A percentile compares a stretch with the other conserved stretches of the same genome.
Evolutionary conservation across 345 rosid species (phyloP).

Genomic region (Boechera divaricarpa): DNA sequence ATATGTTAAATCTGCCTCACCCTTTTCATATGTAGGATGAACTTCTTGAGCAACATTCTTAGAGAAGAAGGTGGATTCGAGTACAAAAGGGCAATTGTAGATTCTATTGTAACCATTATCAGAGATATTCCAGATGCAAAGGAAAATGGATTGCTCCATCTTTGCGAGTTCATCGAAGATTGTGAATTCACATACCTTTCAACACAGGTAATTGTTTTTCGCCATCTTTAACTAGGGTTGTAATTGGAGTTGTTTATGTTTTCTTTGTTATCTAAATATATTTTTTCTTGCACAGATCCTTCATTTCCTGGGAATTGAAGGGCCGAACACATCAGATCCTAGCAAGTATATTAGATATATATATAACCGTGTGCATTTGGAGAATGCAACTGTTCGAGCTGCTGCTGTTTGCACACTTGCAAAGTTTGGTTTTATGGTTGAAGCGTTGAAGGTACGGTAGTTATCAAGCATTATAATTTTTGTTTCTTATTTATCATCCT

Average conservation of each 20-base stretch:
- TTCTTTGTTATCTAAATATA: slow-evolving; percentile 2
- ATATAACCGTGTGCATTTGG: slow-evolving; percentile 98
- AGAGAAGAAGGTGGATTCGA: slow-evolving; percentile 99
- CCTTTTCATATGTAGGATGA: slow-evolving; percentile 72
- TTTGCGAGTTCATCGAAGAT: slow-evolving; percentile 98
- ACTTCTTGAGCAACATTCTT: slow-evolving; percentile 94
- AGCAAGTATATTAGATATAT: slow-evolving; percentile 97
- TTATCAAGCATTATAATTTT: slow-evolving; percentile 3
- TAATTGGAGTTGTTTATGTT: slow-evolving; percentile 1
- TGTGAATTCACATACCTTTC: slow-evolving; percentile 99
- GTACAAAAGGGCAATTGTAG: slow-evolving; percentile 94
- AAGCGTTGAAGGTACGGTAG: slow-evolving; percentile 75
- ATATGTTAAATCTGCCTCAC: neutral
- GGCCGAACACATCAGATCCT: slow-evolving; percentile 93
- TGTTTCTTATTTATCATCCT: neutral
- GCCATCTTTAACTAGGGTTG: neutral
- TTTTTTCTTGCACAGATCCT: slow-evolving; percentile 62
- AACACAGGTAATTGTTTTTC: slow-evolving; percentile 68
- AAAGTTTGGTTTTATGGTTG: slow-evolving; percentile 94
- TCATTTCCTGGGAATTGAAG: slow-evolving; percentile 95
- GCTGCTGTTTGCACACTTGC: slow-evolving; percentile 96
- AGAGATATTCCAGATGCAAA: slow-evolving; percentile 98
- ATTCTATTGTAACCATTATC: slow-evolving; percentile 93
- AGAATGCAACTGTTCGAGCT: slow-evolving; percentile 97
- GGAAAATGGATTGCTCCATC: slow-evolving; percentile 96